Base-by-base conservation (phyloP, 2,329 filamentous ascomycete genomes). In the Dichotomopilus funicola region DNA sequence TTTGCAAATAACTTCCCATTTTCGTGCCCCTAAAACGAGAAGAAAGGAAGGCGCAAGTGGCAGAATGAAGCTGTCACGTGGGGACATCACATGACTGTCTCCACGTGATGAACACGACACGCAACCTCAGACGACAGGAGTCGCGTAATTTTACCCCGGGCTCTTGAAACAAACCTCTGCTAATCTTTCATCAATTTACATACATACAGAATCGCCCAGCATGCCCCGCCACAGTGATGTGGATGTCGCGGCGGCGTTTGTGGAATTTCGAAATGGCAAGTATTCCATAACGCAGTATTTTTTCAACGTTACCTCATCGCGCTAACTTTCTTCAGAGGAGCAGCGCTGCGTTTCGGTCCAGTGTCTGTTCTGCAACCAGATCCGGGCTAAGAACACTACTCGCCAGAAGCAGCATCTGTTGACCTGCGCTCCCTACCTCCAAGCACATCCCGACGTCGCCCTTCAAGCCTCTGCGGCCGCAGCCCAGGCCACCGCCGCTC, bases 371-470 rank as follows among this genome's bases (percentile, higher is more conserved):
- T 65, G 63, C 53, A 53, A 61, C 27, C 53, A 60, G 47, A 51
- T 58, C 38, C 42, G 62, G 8, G 63, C 63, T 1, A 65, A 65
- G 57, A 65, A 65, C 58, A 65, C 63, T 6, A 65, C 63, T 4
- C 61, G 63, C 35, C 63, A 65, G 55, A 61, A 63, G 55, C 59
- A 62, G 47, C 63, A 65, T 48, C 63, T 65, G 10, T 51, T 59
- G 2, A 53, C 60, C 27, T 65, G 63, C 48, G 36, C 53, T 1
- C n/a, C 35, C n/a, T 65, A 63, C 53, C 63, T 64, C 44, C 47
- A 55, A n/a, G 52, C 55, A 44, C 62, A 65, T 43, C 63, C 63
- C 36, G 62, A 64, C 9, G 59, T 56, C 13, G 56, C 54, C 40
- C 49, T 59, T 43, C 55, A 60, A 40, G 56, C 54, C 4, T 55